A percentile compares a stretch with the other conserved stretches of the same genome.
Conservation (phyloP, 2,329 filamentous ascomycete species). For the Blastomyces parvus region DNA sequence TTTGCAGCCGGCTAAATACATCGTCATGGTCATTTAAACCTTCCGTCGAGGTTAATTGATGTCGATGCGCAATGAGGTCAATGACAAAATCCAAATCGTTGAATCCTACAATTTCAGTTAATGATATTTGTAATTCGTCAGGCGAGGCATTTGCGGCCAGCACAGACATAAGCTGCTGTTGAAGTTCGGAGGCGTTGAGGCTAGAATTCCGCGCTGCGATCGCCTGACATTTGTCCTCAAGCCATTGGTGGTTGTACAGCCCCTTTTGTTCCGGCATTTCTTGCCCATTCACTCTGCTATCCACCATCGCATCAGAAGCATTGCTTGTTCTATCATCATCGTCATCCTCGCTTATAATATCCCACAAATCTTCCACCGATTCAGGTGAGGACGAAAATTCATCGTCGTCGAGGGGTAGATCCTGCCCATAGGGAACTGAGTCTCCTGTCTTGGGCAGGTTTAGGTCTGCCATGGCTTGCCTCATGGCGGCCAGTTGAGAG, state of each 20-base stretch:
- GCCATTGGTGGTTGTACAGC: constrained; percentile 57
- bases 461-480: constrained; percentile 67
- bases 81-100: constrained; percentile 90
- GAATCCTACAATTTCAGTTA: constrained; percentile 86
- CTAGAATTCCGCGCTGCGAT: constrained; percentile 57
- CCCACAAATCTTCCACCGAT: constrained; percentile 70
- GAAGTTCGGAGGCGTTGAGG: constrained; percentile 59
- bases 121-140: constrained; percentile 79
- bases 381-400: constrained; percentile 48
- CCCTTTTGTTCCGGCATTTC: constrained; percentile 10
- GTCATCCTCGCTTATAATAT: constrained; percentile 71
- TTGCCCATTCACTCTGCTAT: constrained; percentile 22
- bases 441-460: constrained; percentile 45
- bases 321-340: constrained; percentile 47
- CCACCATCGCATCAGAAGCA: constrained; percentile 49
- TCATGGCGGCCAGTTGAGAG: constrained; percentile 76
- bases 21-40: constrained; percentile 23
- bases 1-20: constrained; percentile 53
- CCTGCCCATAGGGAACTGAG: constrained; percentile 43
- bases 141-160: constrained; percentile 62
- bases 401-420: constrained; percentile 56
- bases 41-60: constrained; percentile 50
- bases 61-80: constrained; percentile 71
- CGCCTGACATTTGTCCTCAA: constrained; percentile 56
- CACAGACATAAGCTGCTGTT: constrained; percentile 66